Conservation (phyloP, 345 rosid genomes). For the Eucalyptus pauciflora region DNA sequence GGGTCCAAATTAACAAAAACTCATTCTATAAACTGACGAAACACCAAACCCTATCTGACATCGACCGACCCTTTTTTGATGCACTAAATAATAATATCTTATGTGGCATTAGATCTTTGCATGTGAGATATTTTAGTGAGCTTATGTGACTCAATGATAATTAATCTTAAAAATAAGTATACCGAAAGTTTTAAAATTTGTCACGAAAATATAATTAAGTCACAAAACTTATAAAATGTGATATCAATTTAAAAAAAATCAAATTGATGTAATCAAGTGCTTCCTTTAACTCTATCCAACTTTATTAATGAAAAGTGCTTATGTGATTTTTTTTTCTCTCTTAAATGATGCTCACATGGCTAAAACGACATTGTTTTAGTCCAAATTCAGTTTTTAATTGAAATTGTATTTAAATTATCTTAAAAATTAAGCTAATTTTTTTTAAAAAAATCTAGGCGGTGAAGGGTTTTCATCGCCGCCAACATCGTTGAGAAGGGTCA, state of each 20-base stretch:
- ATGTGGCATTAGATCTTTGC: not conserved
- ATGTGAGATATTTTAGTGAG: not conserved
- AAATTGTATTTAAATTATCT: no score
- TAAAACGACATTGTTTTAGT: not conserved
- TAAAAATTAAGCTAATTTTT: not conserved
- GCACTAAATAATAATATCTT: not conserved
- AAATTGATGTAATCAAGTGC: no score
- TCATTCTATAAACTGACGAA: not conserved
- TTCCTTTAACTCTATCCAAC: no score
- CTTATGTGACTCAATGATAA: not conserved
- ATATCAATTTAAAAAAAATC: no score
- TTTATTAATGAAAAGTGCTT: not conserved
- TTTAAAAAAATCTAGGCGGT: rapidly evolving
- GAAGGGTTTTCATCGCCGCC: rapidly evolving
- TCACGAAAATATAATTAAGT: no score
- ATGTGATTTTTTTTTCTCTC: not conserved
- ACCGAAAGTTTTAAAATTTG: rapidly evolving
- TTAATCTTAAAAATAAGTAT: not conserved
- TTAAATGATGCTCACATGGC: not conserved
- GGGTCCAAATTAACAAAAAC: not conserved
- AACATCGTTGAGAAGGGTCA: not conserved
- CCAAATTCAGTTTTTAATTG: no score
- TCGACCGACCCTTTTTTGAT: not conserved
- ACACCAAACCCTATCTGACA: not conserved
- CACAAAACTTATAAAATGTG: no score